Percentiles rank a stretch among this genome's conserved stretches.
phyloP scores from a whole-genome alignment of 192 early-diverging fungal genomes.

The Coemansia javaensis region DNA sequence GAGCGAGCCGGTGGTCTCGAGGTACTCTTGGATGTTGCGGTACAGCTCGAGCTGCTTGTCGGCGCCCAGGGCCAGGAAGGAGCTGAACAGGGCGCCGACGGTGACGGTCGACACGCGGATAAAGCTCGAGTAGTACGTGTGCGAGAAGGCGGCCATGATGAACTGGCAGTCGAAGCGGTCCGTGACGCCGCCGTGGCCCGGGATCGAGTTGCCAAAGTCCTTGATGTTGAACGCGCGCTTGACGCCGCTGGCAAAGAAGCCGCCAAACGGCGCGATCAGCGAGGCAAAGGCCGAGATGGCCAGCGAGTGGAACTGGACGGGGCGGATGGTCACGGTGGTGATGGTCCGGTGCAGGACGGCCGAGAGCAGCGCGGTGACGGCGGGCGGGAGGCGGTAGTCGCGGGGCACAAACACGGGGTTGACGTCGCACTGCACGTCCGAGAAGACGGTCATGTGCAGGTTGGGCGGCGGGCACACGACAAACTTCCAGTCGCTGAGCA shows the following conservation, averaged over 20 bases:
- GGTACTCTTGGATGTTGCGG: constrained; percentile 51
- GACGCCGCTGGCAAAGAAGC: constrained; percentile 95
- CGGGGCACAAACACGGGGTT: constrained; percentile 60
- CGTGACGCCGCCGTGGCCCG: constrained; percentile 94
- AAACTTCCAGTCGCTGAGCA: constrained; percentile 59
- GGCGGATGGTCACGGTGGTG: constrained; percentile 64
- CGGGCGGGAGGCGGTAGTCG: constrained; percentile 43
- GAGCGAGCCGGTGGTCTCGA: constrained; percentile 35
- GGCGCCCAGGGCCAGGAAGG: constrained; percentile 34
- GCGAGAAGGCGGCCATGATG: constrained; percentile 90
- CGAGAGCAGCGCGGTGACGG: constrained; percentile 14
- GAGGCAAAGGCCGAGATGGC: constrained; percentile 89
- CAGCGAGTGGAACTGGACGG: constrained; percentile 84
- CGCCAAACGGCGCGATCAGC: constrained; percentile 94
- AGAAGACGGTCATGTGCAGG: constrained; percentile 53
- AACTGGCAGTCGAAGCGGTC: constrained; percentile 99
- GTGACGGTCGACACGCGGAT: constrained; percentile 60
- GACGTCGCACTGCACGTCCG: constrained; percentile 49
- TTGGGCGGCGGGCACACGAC: constrained; percentile 63
- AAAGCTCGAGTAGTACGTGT: constrained; percentile 86
- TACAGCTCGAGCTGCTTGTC: constrained; percentile 44
- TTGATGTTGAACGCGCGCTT: constrained; percentile 98
- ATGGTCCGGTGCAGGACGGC: constrained; percentile 28
- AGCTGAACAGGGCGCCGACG: constrained; percentile 38
- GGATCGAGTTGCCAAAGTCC: constrained; percentile 95